These are phyloP conservation scores for Hortaea werneckii DNA, from an alignment of 2,329 filamentous ascomycete species.

Conservation along the genomic window DNA sequence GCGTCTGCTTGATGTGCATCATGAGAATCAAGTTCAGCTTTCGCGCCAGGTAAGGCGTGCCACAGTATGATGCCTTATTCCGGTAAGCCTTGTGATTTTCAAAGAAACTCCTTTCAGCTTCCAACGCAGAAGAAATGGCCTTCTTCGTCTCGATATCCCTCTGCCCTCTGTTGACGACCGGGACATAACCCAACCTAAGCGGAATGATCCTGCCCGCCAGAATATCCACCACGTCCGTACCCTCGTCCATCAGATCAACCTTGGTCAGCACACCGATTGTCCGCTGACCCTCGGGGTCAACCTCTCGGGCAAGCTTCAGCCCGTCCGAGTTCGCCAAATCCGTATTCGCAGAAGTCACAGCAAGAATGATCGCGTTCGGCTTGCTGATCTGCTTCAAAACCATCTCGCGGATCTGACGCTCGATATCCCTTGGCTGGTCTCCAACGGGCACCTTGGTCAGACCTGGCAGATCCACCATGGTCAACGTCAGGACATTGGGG, in stretches of 20 bases:
- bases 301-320: conserved; percentile 88
- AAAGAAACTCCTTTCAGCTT: conserved; percentile 94
- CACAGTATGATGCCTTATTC: conserved; percentile 98
- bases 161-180: conserved; percentile 95
- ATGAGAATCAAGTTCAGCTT: conserved; percentile 98
- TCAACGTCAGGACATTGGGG: conserved; percentile 92
- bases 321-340: conserved; percentile 98
- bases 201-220: conserved; percentile 95
- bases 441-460: conserved; percentile 94
- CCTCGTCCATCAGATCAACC: conserved; percentile 97
- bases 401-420: conserved; percentile 95
- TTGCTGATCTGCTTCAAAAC: conserved; percentile 98
- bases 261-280: conserved; percentile 98
- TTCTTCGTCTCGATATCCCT: conserved; percentile 98
- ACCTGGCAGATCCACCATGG: conserved; percentile 90
- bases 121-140: conserved; percentile 78
- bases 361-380: conserved; percentile 93
- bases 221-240: conserved; percentile 97
- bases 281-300: conserved; percentile 92
- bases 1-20: conserved; percentile 99
- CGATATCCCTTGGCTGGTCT: conserved; percentile 92
- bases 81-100: conserved; percentile 97
- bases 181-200: conserved; percentile 85
- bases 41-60: conserved; percentile 88
- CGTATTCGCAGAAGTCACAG: conserved; percentile 91